Base-by-base conservation (phyloP, 1,284 basidiomycete genomes). In the Grifola frondosa region DNA sequence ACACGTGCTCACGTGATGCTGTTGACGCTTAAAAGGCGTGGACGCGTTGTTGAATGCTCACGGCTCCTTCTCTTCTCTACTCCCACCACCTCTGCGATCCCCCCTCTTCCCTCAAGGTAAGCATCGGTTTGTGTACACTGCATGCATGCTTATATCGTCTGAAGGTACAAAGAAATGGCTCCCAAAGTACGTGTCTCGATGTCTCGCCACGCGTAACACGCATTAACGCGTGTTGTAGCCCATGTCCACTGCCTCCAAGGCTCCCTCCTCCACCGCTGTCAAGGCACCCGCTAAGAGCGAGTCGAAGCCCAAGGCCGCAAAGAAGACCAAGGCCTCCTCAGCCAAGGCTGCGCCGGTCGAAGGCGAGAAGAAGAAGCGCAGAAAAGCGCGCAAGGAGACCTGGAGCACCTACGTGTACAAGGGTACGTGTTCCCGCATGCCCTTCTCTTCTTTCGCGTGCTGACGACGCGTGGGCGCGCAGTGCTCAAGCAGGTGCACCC, bases 331-430 rank as follows among this genome's bases (percentile, higher is more conserved):
- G 3, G 29, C 37, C 15, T 16, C 43, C 11, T 60, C 69, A 48
- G 67, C 74, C 56, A 59, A 61, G 41, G 41, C 61, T 24, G 62
- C 62, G 8, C 57, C 63, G 30, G 67, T 59, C 38, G 77, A 71
- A 42, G 73, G 71, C 16, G 77, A 78, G 53, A 80, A 80, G 73
- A 76, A 75, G 69, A 79, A 79, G 71, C 69, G 76, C 55, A 72
- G 68, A 58, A 80, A 79, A 71, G 57, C 69, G 39, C 71, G 79
- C 59, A 81, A 81, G 72, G 80, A 83, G 73, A 80, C 80, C 16
- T 83, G 81, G 73, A 77, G 77, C 48, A 77, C 78, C 19, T 84
- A 84, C 71, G 81, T 84, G 64, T 83, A 83, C 73, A 83, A 82
- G 68, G 80, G 75, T 70, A 54, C 54, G 67, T 65, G 20, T 10